phyloP scores from a whole-genome alignment of 2,329 filamentous ascomycete species.

The Colletotrichum paranaense region DNA sequence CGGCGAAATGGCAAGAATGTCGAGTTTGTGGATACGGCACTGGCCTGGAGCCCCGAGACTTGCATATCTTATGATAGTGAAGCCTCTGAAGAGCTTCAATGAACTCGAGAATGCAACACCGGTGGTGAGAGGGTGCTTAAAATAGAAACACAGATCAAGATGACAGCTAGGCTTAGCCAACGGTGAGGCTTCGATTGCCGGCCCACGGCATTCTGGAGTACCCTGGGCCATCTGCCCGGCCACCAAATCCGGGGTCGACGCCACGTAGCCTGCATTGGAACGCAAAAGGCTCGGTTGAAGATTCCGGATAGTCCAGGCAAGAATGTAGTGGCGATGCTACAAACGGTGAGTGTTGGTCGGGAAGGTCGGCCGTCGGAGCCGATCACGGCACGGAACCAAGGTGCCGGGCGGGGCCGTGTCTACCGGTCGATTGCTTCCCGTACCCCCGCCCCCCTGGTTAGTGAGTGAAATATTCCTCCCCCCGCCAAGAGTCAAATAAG shows the following conservation, averaged over 20 bases:
- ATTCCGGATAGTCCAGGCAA: neutral
- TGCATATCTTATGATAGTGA: neutral
- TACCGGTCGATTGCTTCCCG: neutral
- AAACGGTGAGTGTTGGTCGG: neutral
- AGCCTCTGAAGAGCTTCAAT: neutral
- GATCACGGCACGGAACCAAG: neutral
- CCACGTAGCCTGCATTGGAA: neutral
- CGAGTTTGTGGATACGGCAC: neutral
- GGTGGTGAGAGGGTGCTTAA: neutral
- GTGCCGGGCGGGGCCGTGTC: slow-evolving; percentile 9
- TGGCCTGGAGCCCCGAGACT: neutral
- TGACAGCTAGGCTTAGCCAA: neutral
- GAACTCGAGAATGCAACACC: neutral
- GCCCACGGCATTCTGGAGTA: neutral
- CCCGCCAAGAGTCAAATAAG: neutral
- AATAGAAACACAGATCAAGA: neutral
- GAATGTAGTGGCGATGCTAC: neutral
- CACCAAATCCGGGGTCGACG: neutral
- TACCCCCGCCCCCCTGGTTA: neutral
- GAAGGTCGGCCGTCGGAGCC: neutral
- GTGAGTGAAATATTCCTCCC: neutral
- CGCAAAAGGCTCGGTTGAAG: neutral
- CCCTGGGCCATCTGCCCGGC: neutral
- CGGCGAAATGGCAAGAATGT: too few species aligned
- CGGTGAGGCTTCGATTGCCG: neutral